These are phyloP conservation scores for Pythium rhizo-oryzae DNA, from an alignment of 352 stramenopile genomes.

Conservation along the genomic window DNA sequence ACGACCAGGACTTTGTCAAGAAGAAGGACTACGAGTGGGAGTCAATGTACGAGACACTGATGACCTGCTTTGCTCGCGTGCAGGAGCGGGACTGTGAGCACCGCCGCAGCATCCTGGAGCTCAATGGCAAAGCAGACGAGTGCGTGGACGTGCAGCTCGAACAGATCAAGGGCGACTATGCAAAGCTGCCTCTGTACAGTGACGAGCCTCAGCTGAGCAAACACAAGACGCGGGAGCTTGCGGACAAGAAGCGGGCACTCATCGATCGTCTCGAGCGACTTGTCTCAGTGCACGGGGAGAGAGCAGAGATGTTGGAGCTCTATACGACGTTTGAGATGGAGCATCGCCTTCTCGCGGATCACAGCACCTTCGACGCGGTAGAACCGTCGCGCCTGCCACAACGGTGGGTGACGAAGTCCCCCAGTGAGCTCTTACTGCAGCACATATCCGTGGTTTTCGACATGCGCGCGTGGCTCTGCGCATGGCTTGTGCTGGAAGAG, in stretches of 20 bases:
- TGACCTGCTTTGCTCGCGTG: conserved; percentile 59
- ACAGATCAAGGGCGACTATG: conserved; percentile 40
- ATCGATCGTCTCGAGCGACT: conserved; percentile 53
- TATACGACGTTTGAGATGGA: conserved; percentile 55
- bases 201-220: conserved; percentile 27
- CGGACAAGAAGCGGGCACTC: conserved; percentile 30
- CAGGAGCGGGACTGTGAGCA: conserved; percentile 68
- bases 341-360: conserved; percentile 33
- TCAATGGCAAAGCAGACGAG: conserved; percentile 52
- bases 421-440: conserved; percentile 49
- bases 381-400: not conserved
- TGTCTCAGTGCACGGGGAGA: conserved; percentile 49
- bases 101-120: conserved; percentile 54
- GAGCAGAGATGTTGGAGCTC: conserved; percentile 40
- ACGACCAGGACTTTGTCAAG: conserved; percentile 30
- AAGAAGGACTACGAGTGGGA: conserved; percentile 67
- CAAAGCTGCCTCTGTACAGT: conserved; percentile 33
- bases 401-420: conserved; percentile 25
- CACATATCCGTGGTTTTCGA: conserved; percentile 61
- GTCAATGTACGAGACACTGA: conserved; percentile 60
- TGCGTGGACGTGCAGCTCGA: conserved; percentile 43
- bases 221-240: conserved; percentile 12
- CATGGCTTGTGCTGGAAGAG: conserved; percentile 46
- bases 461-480: conserved; percentile 53
- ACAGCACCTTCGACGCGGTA: conserved; percentile 8